Evolutionary conservation across 257 asterid genomes (phyloP).

Genomic region (Solanum phureja): DNA sequence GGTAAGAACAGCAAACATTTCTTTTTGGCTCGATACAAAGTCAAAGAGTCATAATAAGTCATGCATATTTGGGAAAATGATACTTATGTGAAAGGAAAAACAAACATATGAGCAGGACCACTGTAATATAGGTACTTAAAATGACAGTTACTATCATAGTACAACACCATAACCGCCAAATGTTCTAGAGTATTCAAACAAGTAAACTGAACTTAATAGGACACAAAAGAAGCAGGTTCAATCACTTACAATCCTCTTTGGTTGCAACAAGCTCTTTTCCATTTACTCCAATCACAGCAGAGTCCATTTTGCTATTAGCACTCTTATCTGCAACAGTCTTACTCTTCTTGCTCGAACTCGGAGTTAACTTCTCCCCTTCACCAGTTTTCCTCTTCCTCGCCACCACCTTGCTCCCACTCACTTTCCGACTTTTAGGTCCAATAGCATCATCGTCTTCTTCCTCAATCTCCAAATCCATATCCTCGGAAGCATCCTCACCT

Average conservation of each 20-base stretch:
- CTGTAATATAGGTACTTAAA: not conserved
- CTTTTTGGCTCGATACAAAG: not conserved
- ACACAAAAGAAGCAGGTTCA: not conserved
- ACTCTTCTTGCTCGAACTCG: slow-evolving; percentile 39
- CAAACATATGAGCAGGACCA: not conserved
- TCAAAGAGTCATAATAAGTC: not conserved
- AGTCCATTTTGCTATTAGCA: slow-evolving; percentile 14
- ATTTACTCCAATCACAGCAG: slow-evolving; percentile 15
- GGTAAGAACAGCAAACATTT: not conserved
- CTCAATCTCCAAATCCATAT: slow-evolving; percentile 58
- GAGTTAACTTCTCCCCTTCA: slow-evolving; percentile 18
- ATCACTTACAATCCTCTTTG: slow-evolving; percentile 42
- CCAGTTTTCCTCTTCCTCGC: slow-evolving; percentile 34
- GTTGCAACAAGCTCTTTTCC: slow-evolving; percentile 14
- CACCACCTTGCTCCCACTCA: slow-evolving; percentile 11
- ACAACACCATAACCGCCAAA: not conserved
- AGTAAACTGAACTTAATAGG: not conserved
- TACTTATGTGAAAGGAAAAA: not conserved
- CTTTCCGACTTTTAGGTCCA: slow-evolving; percentile 1
- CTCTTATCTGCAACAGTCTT: slow-evolving; percentile 22
- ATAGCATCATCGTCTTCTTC: slow-evolving; percentile 9
- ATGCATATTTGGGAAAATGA: not conserved
- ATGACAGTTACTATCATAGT: not conserved
- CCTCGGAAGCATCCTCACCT: slow-evolving; percentile 41
- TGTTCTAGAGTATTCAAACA: not conserved